A percentile compares a stretch with the other conserved stretches of the same genome.
Evolutionary conservation across 441 rosid genomes (phyloP).

Genomic region (Erysimum cheiri): DNA sequence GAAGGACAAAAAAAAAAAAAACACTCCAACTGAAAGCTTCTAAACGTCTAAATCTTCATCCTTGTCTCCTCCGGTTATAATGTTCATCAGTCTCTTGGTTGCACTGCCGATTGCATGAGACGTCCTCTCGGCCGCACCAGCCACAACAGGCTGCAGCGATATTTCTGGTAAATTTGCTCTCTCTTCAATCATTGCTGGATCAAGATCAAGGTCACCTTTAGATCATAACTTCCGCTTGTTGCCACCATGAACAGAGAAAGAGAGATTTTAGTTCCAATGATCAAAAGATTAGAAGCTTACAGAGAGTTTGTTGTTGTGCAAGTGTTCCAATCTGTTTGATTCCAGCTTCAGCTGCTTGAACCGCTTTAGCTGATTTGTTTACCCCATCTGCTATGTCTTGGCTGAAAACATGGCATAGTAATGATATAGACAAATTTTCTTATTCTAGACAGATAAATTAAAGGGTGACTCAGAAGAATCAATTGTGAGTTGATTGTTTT

Average conservation of each 20-base stretch:
- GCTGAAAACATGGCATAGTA: constrained; percentile 50
- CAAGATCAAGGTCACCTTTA: constrained; percentile 10
- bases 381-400: constrained; percentile 90
- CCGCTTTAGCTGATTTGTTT: constrained; percentile 88
- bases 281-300: constrained; percentile 50
- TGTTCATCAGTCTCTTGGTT: constrained; percentile 69
- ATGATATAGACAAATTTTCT: background rate
- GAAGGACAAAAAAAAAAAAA: accelerated
- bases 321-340: constrained; percentile 75
- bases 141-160: constrained; percentile 80
- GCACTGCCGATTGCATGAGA: constrained; percentile 81
- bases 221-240: background rate
- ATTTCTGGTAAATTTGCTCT: constrained; percentile 81
- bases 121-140: constrained; percentile 84
- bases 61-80: constrained; percentile 45
- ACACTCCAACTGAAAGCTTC: background rate
- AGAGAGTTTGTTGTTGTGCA: constrained; percentile 79
- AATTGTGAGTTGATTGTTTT: background rate
- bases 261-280: background rate
- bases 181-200: constrained; percentile 90
- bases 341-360: constrained; percentile 92
- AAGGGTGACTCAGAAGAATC: background rate
- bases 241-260: background rate
- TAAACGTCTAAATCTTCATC: constrained; percentile 41
- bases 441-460: background rate